phyloP scores from a whole-genome alignment of 345 rosid genomes.

The Conringia planisiliqua region DNA sequence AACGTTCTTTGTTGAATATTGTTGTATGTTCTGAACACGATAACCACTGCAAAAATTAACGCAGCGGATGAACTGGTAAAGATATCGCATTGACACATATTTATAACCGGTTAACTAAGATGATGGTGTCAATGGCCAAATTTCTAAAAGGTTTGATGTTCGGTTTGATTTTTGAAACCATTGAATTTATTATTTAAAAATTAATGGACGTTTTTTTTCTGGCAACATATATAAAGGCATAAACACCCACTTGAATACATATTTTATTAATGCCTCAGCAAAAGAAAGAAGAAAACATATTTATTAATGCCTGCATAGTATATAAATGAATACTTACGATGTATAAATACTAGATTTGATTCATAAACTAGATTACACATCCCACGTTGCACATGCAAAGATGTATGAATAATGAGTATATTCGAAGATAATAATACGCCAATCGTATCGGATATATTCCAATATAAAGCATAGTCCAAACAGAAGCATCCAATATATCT shows the following conservation, averaged over 20 bases:
- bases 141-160: not conserved
- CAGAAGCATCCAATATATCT: constrained; percentile 26
- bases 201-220: no score
- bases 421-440: constrained; percentile 16
- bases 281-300: not conserved
- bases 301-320: not conserved
- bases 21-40: no score
- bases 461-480: constrained; percentile 20
- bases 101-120: not conserved
- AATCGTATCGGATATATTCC: constrained; percentile 24
- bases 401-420: not conserved
- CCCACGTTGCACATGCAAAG: constrained; percentile 29
- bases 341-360: not conserved
- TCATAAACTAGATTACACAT: constrained; percentile 3
- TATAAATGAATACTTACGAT: not conserved
- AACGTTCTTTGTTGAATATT: no score
- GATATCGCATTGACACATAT: not conserved
- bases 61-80: no score
- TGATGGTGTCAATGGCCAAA: no score
- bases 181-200: not conserved
- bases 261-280: not conserved
- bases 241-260: constrained; percentile 1
- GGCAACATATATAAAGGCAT: not conserved
- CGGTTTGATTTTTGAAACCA: not conserved
- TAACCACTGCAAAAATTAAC: no score